Conservation (phyloP, 345 rosid species). For the Syzygium grande region DNA sequence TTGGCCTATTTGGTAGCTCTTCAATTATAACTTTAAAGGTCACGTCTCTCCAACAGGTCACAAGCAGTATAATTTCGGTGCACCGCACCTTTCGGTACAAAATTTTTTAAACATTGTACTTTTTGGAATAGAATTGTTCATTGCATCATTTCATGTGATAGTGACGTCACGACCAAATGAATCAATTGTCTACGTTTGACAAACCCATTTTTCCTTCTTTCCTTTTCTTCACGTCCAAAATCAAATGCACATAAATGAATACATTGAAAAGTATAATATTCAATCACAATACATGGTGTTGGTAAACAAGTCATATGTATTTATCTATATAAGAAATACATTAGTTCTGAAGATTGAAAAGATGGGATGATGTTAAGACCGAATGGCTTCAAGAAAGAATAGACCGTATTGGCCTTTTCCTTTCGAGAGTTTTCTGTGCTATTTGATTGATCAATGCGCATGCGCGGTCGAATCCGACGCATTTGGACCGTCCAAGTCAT, state of each 20-base stretch:
- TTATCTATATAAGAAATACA: not conserved
- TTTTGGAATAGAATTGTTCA: not conserved
- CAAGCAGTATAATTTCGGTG: not conserved
- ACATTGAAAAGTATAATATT: not conserved
- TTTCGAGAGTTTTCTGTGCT: not conserved
- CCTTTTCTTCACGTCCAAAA: not conserved
- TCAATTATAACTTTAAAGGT: not conserved
- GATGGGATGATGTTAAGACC: not conserved
- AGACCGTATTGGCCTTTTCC: not conserved
- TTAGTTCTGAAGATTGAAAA: not conserved
- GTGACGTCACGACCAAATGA: not conserved
- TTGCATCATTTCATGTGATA: not conserved
- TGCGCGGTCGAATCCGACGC: not conserved
- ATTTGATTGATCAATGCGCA: not conserved
- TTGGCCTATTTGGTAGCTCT: not conserved
- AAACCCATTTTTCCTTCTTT: not conserved
- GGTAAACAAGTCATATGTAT: not conserved
- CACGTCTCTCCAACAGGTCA: not conserved
- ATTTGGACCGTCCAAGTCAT: not conserved
- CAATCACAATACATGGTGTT: not conserved
- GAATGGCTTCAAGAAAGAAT: not conserved
- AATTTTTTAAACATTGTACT: not conserved
- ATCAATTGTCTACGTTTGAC: not conserved
- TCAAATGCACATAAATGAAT: not conserved
- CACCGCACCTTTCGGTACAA: not conserved